Base-by-base conservation (phyloP, 75 land plant genomes). In the Pinus albicaulis region DNA sequence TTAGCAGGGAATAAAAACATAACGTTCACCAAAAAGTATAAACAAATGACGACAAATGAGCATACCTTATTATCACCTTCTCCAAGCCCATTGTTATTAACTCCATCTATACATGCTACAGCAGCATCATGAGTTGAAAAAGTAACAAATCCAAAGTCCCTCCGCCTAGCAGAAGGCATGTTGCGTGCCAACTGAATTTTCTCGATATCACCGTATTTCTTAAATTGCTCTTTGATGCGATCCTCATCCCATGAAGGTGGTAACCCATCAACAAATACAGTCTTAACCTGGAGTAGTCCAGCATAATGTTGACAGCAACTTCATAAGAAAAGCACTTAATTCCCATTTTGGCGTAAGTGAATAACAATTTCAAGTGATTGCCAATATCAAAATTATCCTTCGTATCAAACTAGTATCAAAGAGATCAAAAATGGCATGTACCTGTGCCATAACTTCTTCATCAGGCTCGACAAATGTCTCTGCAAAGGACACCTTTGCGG, bases 181-280 rank as follows among this genome's bases (percentile, higher is more conserved):
- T 93, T 89, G 3, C 97, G 92, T 8, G 96, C 96, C 56, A 95
- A 87, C 56, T 86, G 92, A 76, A 95, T 81, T 64, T 86, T 87
- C 56, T 89, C 94, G 75, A 95, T 87, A 56, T 80, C 83, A 28
- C 96, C 96, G 87, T 74, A 91, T 61, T 80, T 82, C 78, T 86
- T 87, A 44, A 93, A 85, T 31, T 85, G 80, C n/a, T 87, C 88
- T n/a, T 76, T 80, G 17, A 95, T 92, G 48, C 80, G 82, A 36
- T 88, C 90, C 58, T 95, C 99, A 84, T 95, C 96, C 99, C 99
- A 95, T 41, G 88, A 77, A 20, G 96, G 77, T 48, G 94, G 93
- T 57, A 95, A 65, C 2, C 91, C 89, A 85, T 95, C 99, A 25
- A 95, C 81, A 84, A 93, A 95, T 7, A 95, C 86, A 53, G 99